Conservation (phyloP, 1,139 yeast species). For the Yamadazyma sp. region DNA sequence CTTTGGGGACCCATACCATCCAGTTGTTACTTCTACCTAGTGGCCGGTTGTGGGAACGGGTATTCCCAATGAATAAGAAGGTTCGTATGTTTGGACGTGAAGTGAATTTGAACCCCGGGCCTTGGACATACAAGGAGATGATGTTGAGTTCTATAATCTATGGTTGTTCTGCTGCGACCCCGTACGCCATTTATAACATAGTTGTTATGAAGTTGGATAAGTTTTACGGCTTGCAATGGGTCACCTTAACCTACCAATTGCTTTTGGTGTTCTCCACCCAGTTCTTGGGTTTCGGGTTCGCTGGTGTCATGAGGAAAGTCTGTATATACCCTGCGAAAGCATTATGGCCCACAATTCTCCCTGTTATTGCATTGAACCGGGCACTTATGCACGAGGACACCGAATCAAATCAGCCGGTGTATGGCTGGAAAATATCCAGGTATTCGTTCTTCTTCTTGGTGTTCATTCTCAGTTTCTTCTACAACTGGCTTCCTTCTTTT, state of each 20-base stretch:
- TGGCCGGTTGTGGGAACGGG: constrained; percentile 42
- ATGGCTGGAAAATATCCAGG: constrained; percentile 45
- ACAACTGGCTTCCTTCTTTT: constrained; percentile 46
- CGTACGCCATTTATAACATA: constrained; percentile 45
- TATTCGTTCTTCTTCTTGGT: constrained; percentile 40
- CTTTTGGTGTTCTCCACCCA: constrained; percentile 42
- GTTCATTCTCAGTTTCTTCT: constrained; percentile 33
- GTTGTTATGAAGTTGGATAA: constrained; percentile 46
- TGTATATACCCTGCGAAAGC: constrained; percentile 47
- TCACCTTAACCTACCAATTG: constrained; percentile 37
- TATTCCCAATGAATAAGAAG: constrained; percentile 26
- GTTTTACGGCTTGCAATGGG: constrained; percentile 49
- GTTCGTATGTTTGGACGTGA: constrained; percentile 21
- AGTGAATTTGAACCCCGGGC: constrained; percentile 42
- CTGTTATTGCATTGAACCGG: constrained; percentile 44
- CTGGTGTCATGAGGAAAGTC: constrained; percentile 45
- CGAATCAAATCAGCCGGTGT: constrained; percentile 21
- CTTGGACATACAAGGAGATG: constrained; percentile 69
- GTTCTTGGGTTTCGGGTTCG: constrained; percentile 49
- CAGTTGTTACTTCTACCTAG: constrained; percentile 43
- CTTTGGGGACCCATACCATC: constrained; percentile 40
- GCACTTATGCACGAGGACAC: constrained; percentile 38
- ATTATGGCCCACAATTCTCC: constrained; percentile 48
- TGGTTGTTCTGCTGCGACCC: constrained; percentile 46
- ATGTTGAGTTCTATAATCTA: constrained; percentile 50